Conservation (phyloP, 768 basidiomycete species). For the Chalciporus chontae region DNA sequence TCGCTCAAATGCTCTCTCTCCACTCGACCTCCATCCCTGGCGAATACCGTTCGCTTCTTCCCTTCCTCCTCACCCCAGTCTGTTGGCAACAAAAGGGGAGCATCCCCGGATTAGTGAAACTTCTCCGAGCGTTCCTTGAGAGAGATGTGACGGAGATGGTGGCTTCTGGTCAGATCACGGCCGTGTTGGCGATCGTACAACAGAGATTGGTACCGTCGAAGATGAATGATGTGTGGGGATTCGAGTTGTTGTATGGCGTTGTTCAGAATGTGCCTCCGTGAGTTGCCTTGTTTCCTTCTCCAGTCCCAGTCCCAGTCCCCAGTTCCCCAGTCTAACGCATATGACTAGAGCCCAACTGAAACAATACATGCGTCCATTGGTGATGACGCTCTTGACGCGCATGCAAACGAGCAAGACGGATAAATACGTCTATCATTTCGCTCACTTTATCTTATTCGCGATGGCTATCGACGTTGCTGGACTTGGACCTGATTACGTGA, state of each 20-base stretch:
- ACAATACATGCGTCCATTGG: constrained; percentile 68
- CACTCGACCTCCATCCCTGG: constrained; percentile 64
- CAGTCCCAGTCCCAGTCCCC: no score
- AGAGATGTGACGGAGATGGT: constrained; percentile 70
- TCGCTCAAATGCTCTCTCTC: constrained; percentile 91
- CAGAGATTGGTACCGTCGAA: constrained; percentile 88
- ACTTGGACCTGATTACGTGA: constrained; percentile 74
- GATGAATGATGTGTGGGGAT: constrained; percentile 85
- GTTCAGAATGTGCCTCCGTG: constrained; percentile 73
- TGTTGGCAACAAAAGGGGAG: constrained; percentile 94
- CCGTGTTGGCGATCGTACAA: constrained; percentile 83
- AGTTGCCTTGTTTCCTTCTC: constrained; percentile 30
- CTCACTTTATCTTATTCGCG: constrained; percentile 71
- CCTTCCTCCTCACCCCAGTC: constrained; percentile 77
- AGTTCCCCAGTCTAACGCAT: no score
- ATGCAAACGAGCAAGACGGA: constrained; percentile 89
- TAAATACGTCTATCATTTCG: constrained; percentile 79
- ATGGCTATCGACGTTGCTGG: constrained; percentile 74
- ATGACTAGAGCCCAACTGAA: constrained; percentile 54
- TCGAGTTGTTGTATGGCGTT: constrained; percentile 81
- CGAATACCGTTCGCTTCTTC: constrained; percentile 76
- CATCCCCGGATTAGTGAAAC: constrained; percentile 87
- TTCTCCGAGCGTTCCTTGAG: constrained; percentile 79
- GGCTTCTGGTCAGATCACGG: constrained; percentile 64
- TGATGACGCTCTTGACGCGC: constrained; percentile 78